A percentile compares a stretch with the other conserved stretches of the same genome.
Evolutionary conservation across 805 yeast species (phyloP).

Genomic region (Lipomyces orientalis): DNA sequence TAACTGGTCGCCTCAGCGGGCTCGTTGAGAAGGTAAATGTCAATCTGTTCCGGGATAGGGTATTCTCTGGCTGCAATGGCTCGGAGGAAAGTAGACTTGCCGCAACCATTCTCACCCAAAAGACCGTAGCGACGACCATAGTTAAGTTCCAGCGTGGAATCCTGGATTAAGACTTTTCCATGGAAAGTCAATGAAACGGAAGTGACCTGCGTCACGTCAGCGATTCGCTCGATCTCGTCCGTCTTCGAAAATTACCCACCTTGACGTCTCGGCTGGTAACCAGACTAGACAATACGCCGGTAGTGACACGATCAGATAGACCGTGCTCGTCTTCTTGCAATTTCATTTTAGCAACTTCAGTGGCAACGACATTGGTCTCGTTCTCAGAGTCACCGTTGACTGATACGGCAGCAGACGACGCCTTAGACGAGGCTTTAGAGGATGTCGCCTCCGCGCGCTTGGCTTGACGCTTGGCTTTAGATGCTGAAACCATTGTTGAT

Average conservation of each 20-base stretch:
- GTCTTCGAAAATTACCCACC: constrained; percentile 52
- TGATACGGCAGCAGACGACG: constrained; percentile 33
- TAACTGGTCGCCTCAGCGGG: constrained; percentile 94
- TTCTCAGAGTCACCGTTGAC: constrained; percentile 41
- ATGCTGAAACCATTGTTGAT: constrained; percentile 63
- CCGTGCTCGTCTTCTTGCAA: constrained; percentile 94
- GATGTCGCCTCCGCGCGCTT: constrained; percentile 84
- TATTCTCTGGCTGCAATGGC: constrained; percentile 95
- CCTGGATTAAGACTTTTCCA: constrained; percentile 95
- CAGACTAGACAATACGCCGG: constrained; percentile 93
- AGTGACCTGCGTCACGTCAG: constrained; percentile 26
- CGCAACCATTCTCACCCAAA: constrained; percentile 98
- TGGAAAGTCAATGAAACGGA: constrained; percentile 93
- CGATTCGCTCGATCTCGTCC: background rate
- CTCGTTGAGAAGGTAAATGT: constrained; percentile 91
- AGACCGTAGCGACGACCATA: constrained; percentile 98
- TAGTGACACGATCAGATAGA: constrained; percentile 93
- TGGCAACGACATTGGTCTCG: constrained; percentile 57
- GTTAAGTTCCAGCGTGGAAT: constrained; percentile 88
- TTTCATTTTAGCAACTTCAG: constrained; percentile 83
- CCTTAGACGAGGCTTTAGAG: constrained; percentile 45
- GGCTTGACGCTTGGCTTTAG: constrained; percentile 98
- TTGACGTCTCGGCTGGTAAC: constrained; percentile 93
- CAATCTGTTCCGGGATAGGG: constrained; percentile 91
- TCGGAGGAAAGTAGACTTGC: constrained; percentile 93